These are phyloP conservation scores for Plicaturopsis crispa DNA, from an alignment of 768 basidiomycete species.

Conservation along the genomic window DNA sequence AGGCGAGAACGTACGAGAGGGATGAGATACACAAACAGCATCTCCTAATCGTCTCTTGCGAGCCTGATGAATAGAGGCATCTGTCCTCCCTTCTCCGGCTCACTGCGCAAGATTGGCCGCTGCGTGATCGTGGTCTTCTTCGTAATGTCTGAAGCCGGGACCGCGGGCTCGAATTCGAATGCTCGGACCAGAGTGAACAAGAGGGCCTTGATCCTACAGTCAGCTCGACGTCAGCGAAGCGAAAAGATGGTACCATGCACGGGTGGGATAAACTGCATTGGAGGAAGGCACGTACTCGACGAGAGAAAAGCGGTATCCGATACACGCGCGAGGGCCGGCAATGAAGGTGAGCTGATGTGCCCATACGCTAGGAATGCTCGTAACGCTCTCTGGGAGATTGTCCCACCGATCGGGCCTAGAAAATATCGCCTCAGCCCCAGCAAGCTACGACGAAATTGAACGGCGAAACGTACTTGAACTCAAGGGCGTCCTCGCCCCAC, in stretches of 20 bases:
- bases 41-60: too few relatives aligned
- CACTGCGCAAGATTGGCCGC: slow-evolving; percentile 9
- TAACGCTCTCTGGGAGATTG: slow-evolving; percentile 17
- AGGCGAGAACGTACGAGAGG: too few relatives aligned
- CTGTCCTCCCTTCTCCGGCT: too few relatives aligned
- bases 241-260: too few relatives aligned
- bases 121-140: slow-evolving; percentile 9
- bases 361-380: slow-evolving; percentile 30
- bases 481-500: slow-evolving; percentile 22
- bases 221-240: too few relatives aligned
- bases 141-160: slow-evolving; percentile 12
- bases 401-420: slow-evolving; percentile 43
- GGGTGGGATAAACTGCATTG: too few relatives aligned
- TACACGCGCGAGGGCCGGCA: slow-evolving; percentile 35
- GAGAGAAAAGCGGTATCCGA: slow-evolving; percentile 35
- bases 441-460: neutral
- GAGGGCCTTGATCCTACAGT: slow-evolving; percentile 20
- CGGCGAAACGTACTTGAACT: slow-evolving; percentile 21
- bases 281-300: slow-evolving; percentile 22
- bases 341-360: slow-evolving; percentile 30
- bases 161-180: slow-evolving; percentile 15
- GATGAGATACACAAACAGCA: too few relatives aligned
- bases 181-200: slow-evolving; percentile 14
- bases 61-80: too few relatives aligned
- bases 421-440: neutral